Percentiles rank a stretch among this genome's conserved stretches.
Evolutionary conservation across 2,329 filamentous ascomycete genomes (phyloP).

Genomic region (Penicillium sp.): DNA sequence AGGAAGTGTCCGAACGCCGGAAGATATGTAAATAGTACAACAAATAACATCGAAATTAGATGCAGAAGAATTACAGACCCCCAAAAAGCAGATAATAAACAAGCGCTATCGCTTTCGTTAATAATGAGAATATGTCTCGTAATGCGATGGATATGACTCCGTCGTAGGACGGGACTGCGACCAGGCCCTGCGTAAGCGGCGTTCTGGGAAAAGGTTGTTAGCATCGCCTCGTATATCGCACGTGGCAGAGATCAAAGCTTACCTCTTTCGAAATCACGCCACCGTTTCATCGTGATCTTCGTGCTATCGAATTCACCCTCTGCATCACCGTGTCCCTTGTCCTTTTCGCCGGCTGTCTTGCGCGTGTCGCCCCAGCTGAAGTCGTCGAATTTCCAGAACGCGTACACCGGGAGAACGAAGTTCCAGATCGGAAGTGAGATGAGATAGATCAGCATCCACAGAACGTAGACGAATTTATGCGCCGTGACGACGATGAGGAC

Average conservation of each 20-base stretch:
- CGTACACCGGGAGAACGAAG: slow-evolving; percentile 87
- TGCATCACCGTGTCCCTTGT: slow-evolving; percentile 75
- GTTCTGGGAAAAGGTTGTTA: slow-evolving; percentile 33
- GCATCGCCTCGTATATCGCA: background rate
- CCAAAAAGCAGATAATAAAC: background rate
- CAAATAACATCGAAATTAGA: slow-evolving; percentile 17
- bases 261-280: slow-evolving; percentile 90
- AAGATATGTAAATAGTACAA: slow-evolving; percentile 16
- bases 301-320: slow-evolving; percentile 97
- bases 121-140: slow-evolving; percentile 40
- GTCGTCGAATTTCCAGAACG: slow-evolving; percentile 99
- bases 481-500: slow-evolving; percentile 90
- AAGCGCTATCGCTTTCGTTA: slow-evolving; percentile 19
- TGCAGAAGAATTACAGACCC: background rate
- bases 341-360: slow-evolving; percentile 87
- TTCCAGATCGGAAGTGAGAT: slow-evolving; percentile 95
- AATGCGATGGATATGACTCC: slow-evolving; percentile 31
- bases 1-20: slow-evolving; percentile 7
- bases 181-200: slow-evolving; percentile 33
- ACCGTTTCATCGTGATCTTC: slow-evolving; percentile 99
- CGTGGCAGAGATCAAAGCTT: slow-evolving; percentile 24
- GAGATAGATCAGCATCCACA: slow-evolving; percentile 97
- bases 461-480: slow-evolving; percentile 83
- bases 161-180: slow-evolving; percentile 25
- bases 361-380: slow-evolving; percentile 99